Base-by-base conservation (phyloP, 2,329 filamentous ascomycete genomes). In the Aspergillus bombycis region DNA sequence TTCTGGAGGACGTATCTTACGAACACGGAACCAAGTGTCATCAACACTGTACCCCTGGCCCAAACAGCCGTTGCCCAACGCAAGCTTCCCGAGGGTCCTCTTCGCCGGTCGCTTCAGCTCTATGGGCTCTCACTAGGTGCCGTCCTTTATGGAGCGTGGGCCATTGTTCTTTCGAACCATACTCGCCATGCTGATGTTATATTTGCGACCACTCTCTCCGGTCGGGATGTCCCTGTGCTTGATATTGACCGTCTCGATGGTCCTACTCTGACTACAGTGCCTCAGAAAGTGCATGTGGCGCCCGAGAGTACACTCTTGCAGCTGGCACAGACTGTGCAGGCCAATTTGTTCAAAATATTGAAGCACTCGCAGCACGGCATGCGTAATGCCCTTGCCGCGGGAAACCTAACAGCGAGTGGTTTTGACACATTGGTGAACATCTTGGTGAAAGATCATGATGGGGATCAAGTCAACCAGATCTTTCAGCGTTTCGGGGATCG, bases 401-500 rank as follows among this genome's bases (percentile, higher is more conserved):
- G 30, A n/a, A 36, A 23, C 32, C 21, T 56, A 10, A 28, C n/a
- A 19, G 30, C 53, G 21, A 38, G 36, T n/a, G 19, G 36, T 32
- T 26, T 56, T n/a, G 53, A 56, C n/a, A 56, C 53, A 36, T 14
- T 56, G 30, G 53, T 56, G 32, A 56, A 56, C 53, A 56, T 56
- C 14, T n/a, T 56, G 30, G 53, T 56, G 19, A 56, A 56, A 32
- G 53, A 56, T 23, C 28, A 56, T 23, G 53, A 56, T 56, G 36
- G 53, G 21, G 53, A 32, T 12, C 30, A 56, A n/a, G 53, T 56
- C 14, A 8, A n/a, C 36, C 53, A 56, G n/a, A 16, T 56, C 14
- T 56, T 56, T 14, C 53, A 36, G 30, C 53, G 53, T 8, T 32
- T 41, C 19, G 53, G 53, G 28, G 53, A 56, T 23, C 53, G 53